Evolutionary conservation across 2,329 filamentous ascomycete genomes (phyloP).

Genomic region (Penicillium sp.): DNA sequence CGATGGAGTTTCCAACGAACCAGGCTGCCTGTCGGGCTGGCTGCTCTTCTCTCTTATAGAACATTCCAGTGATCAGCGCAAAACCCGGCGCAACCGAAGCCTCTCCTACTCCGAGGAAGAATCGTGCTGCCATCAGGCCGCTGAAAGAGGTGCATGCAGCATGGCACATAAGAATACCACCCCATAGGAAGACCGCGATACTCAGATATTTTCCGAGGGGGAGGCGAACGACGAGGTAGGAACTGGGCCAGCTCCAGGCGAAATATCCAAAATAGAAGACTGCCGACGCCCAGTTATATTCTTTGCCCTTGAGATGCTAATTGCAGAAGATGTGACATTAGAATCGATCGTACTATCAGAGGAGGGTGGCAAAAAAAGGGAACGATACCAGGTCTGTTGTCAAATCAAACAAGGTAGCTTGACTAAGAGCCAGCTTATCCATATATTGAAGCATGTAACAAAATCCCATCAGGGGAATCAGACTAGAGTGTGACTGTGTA

Average conservation of each 20-base stretch:
- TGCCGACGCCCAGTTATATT: conserved; percentile 42
- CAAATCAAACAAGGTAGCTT: conserved; percentile 34
- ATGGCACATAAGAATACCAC: conserved; percentile 42
- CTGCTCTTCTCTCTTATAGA: conserved; percentile 43
- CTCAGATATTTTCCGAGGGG: conserved; percentile 41
- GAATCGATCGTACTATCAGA: not conserved
- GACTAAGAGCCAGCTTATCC: conserved; percentile 38
- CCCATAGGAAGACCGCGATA: conserved; percentile 40
- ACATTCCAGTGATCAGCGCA: conserved; percentile 47
- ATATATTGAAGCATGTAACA: conserved; percentile 41
- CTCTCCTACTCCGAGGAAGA: conserved; percentile 42
- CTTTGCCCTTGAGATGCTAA: conserved; percentile 34
- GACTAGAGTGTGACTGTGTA: conserved; percentile 1
- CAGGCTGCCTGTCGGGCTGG: conserved; percentile 43
- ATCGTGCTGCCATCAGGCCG: conserved; percentile 49
- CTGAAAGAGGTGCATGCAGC: conserved; percentile 37
- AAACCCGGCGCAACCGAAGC: conserved; percentile 43
- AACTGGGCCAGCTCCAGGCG: conserved; percentile 49
- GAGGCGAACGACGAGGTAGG: conserved; percentile 44
- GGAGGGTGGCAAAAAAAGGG: not conserved
- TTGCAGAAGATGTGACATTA: not conserved
- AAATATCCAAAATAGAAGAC: conserved; percentile 47
- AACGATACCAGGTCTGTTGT: conserved; percentile 30
- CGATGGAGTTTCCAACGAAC: conserved; percentile 45
- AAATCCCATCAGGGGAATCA: conserved; percentile 30